Evolutionary conservation across 768 basidiomycete species (phyloP).

Genomic region (Rhizopogon salebrosus): DNA sequence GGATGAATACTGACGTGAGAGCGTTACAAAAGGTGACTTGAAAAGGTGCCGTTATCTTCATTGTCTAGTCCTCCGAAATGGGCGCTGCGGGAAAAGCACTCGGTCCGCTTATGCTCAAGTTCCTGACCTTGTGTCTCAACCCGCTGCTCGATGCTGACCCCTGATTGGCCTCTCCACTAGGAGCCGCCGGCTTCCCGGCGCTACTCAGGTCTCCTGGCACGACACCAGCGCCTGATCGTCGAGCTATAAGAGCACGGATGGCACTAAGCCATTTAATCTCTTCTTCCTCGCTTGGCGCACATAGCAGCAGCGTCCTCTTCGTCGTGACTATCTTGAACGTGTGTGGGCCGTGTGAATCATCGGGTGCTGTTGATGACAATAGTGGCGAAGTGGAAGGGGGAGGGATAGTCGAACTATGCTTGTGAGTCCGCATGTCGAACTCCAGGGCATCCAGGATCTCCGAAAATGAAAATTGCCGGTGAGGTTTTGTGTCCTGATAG

Average conservation of each 20-base stretch:
- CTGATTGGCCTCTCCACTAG: conserved; percentile 14
- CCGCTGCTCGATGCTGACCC: conserved; percentile 25
- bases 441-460: conserved; percentile 92
- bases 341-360: conserved; percentile 42
- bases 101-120: conserved; percentile 39
- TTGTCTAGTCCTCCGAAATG: conserved; percentile 18
- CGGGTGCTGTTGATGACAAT: conserved; percentile 29
- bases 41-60: conserved; percentile 17
- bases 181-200: conserved; percentile 8
- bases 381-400: conserved; percentile 25
- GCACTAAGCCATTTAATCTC: conserved; percentile 98
- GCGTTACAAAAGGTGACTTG: conserved; percentile 7
- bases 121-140: conserved; percentile 43
- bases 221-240: conserved; percentile 49
- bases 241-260: conserved; percentile 83
- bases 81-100: conserved; percentile 13
- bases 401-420: conserved; percentile 34
- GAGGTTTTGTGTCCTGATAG: conserved; percentile 80
- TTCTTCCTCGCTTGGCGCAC: conserved; percentile 95
- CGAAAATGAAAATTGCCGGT: conserved; percentile 78
- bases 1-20: conserved; percentile 17
- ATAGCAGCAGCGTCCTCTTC: conserved; percentile 81
- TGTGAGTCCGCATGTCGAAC: conserved; percentile 59
- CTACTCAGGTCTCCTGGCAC: conserved; percentile 40
- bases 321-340: conserved; percentile 97